These are phyloP conservation scores for Yamadazyma triangularis DNA, from an alignment of 1,139 yeast genomes.

Conservation along the genomic window DNA sequence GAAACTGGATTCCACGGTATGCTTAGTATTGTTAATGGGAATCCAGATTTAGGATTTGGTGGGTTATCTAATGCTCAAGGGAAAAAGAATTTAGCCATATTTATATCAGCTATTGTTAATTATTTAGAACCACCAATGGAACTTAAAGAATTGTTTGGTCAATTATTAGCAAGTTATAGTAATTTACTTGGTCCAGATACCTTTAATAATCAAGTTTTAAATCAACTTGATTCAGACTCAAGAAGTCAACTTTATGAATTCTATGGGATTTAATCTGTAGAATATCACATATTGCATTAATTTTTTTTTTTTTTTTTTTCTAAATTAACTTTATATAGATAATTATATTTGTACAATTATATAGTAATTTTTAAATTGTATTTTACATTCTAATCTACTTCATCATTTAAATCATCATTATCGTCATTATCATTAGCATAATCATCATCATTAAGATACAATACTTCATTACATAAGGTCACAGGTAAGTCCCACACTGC, in stretches of 20 bases:
- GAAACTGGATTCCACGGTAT: conserved; percentile 77
- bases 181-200: conserved; percentile 43
- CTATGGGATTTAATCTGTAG: conserved; percentile 17
- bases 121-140: conserved; percentile 51
- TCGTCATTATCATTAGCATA: conserved; percentile 1
- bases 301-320: too few relatives aligned
- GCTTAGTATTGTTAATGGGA: conserved; percentile 57
- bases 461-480: conserved; percentile 61
- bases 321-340: too few relatives aligned
- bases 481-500: conserved; percentile 86
- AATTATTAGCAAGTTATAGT: conserved; percentile 43
- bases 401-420: conserved; percentile 1
- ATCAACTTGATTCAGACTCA: conserved; percentile 29
- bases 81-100: conserved; percentile 46
- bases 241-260: conserved; percentile 17
- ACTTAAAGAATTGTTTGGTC: conserved; percentile 40
- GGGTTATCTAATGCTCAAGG: conserved; percentile 44
- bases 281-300: too few relatives aligned
- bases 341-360: conserved; percentile 1
- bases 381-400: background rate
- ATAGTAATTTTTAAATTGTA: too few relatives aligned
- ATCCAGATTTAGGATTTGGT: conserved; percentile 62
- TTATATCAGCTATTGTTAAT: conserved; percentile 61
- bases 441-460: conserved; percentile 33
- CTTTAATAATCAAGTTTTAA: conserved; percentile 28